Conservation (phyloP, 331 rosid species). For the Saraca asoca region DNA sequence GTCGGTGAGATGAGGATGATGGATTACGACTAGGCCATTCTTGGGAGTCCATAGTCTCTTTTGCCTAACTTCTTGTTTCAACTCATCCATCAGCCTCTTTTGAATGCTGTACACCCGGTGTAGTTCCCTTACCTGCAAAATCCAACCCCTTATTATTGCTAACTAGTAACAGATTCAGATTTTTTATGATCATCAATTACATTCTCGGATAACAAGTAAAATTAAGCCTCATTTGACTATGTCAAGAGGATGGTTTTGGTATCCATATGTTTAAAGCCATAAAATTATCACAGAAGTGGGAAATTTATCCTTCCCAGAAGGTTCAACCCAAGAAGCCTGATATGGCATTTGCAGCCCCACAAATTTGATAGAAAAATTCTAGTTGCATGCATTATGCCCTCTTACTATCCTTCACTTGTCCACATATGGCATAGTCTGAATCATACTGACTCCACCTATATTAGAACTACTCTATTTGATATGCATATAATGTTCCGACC, state of each 20-base stretch:
- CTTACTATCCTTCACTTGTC: too few relatives aligned
- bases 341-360: slow-evolving; percentile 7
- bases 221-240: too few relatives aligned
- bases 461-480: background rate
- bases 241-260: slow-evolving; percentile 18
- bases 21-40: slow-evolving; percentile 38
- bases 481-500: slow-evolving; percentile 6
- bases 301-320: slow-evolving; percentile 13
- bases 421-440: too few relatives aligned
- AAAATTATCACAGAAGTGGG: slow-evolving; percentile 1
- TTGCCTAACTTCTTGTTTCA: slow-evolving; percentile 51
- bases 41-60: slow-evolving; percentile 40
- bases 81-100: slow-evolving; percentile 74
- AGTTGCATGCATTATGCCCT: too few relatives aligned
- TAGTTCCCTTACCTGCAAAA: slow-evolving; percentile 76
- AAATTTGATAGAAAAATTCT: too few relatives aligned
- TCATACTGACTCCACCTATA: too few relatives aligned
- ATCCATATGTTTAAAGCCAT: slow-evolving; percentile 12
- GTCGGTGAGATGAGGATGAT: slow-evolving; percentile 42
- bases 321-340: slow-evolving; percentile 5
- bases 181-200: slow-evolving; percentile 6
- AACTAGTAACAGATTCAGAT: slow-evolving; percentile 19
- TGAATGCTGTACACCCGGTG: slow-evolving; percentile 82
- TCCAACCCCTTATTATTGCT: slow-evolving; percentile 30
- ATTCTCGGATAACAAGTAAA: slow-evolving; percentile 23